A percentile compares a stretch with the other conserved stretches of the same genome.
phyloP scores from a whole-genome alignment of 176 grass and related monocot genomes.

The Sorghum bicolor region Sorghum_bicolor_NCBIv3 NC_012872.2:73333001-73333500 shows the following conservation, averaged over 20 bases:
- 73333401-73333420: neutral
- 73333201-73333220: constrained; percentile 81
- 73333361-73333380: neutral
- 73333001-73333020: neutral
- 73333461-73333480: neutral
- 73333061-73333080: constrained; percentile 33
- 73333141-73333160: constrained; percentile 93
- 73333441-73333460: neutral
- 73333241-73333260: neutral
- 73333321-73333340: neutral
- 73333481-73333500: constrained; percentile 2
- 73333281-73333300: constrained; percentile 21
- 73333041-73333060: constrained; percentile 13
- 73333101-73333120: constrained; percentile 82
- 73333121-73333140: constrained; percentile 85
- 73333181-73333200: constrained; percentile 91
- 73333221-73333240: neutral
- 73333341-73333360: neutral
- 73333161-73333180: constrained; percentile 82
- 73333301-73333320: neutral
- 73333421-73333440: neutral
- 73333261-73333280: neutral
- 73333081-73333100: constrained; percentile 93
- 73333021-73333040: neutral
- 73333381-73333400: neutral